Conservation (phyloP, 1,284 basidiomycete species). For the Omphalotus olearius region DNA sequence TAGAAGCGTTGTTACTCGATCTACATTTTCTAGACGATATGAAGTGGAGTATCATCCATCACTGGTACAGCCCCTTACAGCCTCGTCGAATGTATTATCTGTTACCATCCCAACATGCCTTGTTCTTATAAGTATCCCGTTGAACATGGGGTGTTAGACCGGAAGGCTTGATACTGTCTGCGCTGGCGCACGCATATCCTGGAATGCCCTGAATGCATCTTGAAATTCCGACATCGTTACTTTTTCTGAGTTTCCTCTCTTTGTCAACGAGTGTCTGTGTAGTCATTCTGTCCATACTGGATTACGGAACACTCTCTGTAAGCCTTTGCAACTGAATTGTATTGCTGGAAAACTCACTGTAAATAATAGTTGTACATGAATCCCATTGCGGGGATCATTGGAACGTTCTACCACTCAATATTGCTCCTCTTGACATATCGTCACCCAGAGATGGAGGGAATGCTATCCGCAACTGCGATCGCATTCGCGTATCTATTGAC, state of each 20-base stretch:
- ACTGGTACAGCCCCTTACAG: not conserved
- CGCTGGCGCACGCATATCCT: slow-evolving; percentile 5
- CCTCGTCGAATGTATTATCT: not conserved
- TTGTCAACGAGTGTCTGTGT: not conserved
- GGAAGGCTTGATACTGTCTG: slow-evolving; percentile 5
- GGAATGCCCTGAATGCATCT: slow-evolving; percentile 1
- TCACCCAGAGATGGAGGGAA: not conserved
- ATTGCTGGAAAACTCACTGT: not conserved
- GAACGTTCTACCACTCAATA: slow-evolving; percentile 2
- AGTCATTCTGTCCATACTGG: slow-evolving; percentile 3
- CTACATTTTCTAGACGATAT: too few relatives aligned
- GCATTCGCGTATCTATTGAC: slow-evolving; percentile 21
- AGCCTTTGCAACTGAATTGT: not conserved
- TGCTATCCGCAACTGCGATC: slow-evolving; percentile 10
- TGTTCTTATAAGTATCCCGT: not conserved
- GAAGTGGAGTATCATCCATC: too few relatives aligned
- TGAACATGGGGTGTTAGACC: not conserved
- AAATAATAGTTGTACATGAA: slow-evolving; percentile 7
- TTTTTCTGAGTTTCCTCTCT: slow-evolving; percentile 4
- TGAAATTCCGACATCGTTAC: not conserved
- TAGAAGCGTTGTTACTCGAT: too few relatives aligned
- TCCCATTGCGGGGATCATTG: slow-evolving; percentile 1
- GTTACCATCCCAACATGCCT: slow-evolving; percentile 3
- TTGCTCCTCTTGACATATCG: slow-evolving; percentile 1
- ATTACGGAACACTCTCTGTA: slow-evolving; percentile 8